Evolutionary conservation across 768 basidiomycete genomes (phyloP).

Genomic region (Hydnum rufescens): DNA sequence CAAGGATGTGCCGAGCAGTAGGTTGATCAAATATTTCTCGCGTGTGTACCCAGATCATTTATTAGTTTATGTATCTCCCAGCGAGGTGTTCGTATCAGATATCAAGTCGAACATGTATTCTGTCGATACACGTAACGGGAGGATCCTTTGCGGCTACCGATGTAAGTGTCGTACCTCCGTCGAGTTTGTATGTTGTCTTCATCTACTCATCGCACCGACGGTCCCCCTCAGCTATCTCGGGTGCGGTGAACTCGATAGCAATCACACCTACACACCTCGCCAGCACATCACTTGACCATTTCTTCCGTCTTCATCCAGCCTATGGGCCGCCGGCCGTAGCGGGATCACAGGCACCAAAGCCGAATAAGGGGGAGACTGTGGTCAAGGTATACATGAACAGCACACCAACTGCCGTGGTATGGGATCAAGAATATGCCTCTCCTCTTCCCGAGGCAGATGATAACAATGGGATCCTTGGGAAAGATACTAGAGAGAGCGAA

Average conservation of each 20-base stretch:
- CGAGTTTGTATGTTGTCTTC: neutral
- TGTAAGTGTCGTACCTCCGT: constrained; percentile 25
- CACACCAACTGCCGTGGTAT: constrained; percentile 40
- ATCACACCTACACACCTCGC: constrained; percentile 29
- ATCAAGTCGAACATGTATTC: constrained; percentile 40
- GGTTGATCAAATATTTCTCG: constrained; percentile 15
- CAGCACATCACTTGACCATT: constrained; percentile 50
- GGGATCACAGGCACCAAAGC: constrained; percentile 20
- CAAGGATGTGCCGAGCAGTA: constrained; percentile 46
- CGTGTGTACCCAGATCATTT: constrained; percentile 4
- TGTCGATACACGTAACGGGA: constrained; percentile 49
- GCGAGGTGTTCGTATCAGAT: constrained; percentile 54
- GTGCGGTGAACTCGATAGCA: constrained; percentile 46
- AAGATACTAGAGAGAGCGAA: neutral
- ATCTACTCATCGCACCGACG: constrained; percentile 1
- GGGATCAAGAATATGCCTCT: constrained; percentile 25
- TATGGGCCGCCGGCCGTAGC: constrained; percentile 28
- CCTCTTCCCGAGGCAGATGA: neutral
- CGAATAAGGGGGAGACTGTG: constrained; percentile 34
- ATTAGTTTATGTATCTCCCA: constrained; percentile 15
- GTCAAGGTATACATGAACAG: constrained; percentile 45
- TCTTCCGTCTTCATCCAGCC: constrained; percentile 42
- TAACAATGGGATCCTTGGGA: constrained; percentile 1
- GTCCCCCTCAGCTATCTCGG: constrained; percentile 38
- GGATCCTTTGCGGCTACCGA: constrained; percentile 43